A percentile compares a stretch with the other conserved stretches of the same genome.
Conservation (phyloP, 371 early-diverging fungal genomes). For the Zancudomyces culisetae region DNA sequence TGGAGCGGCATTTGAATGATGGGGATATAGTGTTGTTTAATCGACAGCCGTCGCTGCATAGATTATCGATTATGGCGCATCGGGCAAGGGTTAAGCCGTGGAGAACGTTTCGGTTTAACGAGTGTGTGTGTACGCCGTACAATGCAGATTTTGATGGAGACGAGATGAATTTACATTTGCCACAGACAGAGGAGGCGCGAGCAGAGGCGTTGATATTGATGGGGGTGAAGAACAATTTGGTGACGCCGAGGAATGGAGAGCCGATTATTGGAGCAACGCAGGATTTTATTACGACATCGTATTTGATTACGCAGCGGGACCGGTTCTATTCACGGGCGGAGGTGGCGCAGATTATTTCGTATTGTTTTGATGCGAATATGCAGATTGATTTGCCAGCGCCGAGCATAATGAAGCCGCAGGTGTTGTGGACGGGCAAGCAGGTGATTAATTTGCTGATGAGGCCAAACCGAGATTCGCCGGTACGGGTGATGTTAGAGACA, state of each 20-base stretch:
- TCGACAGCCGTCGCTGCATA: constrained; percentile 98
- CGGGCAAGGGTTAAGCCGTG: constrained; percentile 83
- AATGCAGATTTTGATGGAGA: constrained; percentile 99
- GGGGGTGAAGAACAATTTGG: constrained; percentile 94
- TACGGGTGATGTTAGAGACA: constrained; percentile 70
- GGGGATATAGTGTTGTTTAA: constrained; percentile 99
- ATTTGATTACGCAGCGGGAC: constrained; percentile 82
- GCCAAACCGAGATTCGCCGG: constrained; percentile 51
- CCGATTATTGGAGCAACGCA: constrained; percentile 98
- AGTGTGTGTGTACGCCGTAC: constrained; percentile 98
- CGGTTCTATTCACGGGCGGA: constrained; percentile 86
- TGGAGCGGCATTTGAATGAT: constrained; percentile 92
- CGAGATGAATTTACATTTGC: constrained; percentile 99
- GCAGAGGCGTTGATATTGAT: constrained; percentile 95
- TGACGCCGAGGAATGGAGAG: constrained; percentile 96
- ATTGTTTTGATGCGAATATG: constrained; percentile 58
- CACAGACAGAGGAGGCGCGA: constrained; percentile 97
- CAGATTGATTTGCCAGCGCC: constrained; percentile 86
- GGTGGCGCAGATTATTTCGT: constrained; percentile 77
- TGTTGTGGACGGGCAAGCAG: constrained; percentile 51
- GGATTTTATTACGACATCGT: constrained; percentile 97
- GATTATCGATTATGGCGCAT: constrained; percentile 97
- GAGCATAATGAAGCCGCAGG: constrained; percentile 60
- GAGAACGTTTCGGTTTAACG: constrained; percentile 98
- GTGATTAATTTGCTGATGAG: constrained; percentile 59